phyloP scores from a whole-genome alignment of 805 yeast genomes.

The Ogataea nitratoaversa region DNA sequence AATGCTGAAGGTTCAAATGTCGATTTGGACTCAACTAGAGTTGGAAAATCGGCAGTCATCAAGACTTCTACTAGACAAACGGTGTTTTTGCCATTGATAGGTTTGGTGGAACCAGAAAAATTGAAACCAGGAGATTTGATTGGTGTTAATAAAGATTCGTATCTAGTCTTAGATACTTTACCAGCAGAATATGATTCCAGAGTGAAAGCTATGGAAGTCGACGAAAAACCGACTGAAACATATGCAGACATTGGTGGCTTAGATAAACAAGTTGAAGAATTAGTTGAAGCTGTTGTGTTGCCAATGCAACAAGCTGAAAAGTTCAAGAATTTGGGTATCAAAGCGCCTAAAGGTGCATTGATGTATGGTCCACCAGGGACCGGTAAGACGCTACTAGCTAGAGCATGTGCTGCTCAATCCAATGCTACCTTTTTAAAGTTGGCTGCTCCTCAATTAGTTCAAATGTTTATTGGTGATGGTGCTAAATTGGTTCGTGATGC shows the following conservation, averaged over 20 bases:
- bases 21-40: constrained; percentile 84
- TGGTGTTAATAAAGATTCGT: constrained; percentile 97
- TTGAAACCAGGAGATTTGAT: constrained; percentile 96
- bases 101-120: constrained; percentile 86
- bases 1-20: constrained; percentile 91
- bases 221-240: constrained; percentile 96
- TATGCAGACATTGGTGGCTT: constrained; percentile 97
- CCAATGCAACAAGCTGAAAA: constrained; percentile 99
- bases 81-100: constrained; percentile 91
- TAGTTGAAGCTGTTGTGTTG: constrained; percentile 95
- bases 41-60: constrained; percentile 96
- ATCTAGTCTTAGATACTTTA: constrained; percentile 84
- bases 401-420: constrained; percentile 99
- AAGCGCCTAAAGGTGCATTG: constrained; percentile 96
- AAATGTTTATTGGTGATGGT: constrained; percentile 98
- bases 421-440: constrained; percentile 94
- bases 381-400: constrained; percentile 93
- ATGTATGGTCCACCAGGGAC: constrained; percentile 99
- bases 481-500: constrained; percentile 97
- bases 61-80: constrained; percentile 98
- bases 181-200: constrained; percentile 98
- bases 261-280: constrained; percentile 96
- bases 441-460: constrained; percentile 97
- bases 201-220: constrained; percentile 98
- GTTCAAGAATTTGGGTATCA: constrained; percentile 89